Conservation (phyloP, 805 yeast species). For the Candida odintsovae region DNA sequence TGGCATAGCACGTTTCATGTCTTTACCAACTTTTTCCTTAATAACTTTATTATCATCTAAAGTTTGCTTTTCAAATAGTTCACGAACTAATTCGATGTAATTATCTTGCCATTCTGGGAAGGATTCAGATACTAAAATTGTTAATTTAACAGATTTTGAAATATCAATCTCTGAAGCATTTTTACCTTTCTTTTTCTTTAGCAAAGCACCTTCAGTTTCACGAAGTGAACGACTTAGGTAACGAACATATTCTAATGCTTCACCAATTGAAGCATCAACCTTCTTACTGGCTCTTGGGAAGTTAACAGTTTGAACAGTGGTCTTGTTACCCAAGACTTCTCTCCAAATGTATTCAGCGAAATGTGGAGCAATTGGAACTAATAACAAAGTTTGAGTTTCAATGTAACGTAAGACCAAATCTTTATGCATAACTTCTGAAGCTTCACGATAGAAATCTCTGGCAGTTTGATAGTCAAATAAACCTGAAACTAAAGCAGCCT, state of each 20-base stretch:
- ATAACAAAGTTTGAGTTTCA: conserved; percentile 75
- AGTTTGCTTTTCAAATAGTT: conserved; percentile 58
- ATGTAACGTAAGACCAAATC: conserved; percentile 79
- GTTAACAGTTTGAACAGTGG: conserved; percentile 62
- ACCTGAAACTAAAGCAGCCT: conserved; percentile 85
- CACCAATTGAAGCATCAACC: conserved; percentile 52
- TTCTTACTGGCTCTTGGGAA: conserved; percentile 80
- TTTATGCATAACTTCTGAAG: conserved; percentile 64
- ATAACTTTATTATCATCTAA: conserved; percentile 61
- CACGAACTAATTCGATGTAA: conserved; percentile 75
- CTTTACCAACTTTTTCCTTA: conserved; percentile 69
- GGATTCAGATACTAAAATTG: conserved; percentile 69
- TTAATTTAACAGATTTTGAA: conserved; percentile 64
- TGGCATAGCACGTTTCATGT: conserved; percentile 98
- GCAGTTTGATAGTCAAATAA: conserved; percentile 92
- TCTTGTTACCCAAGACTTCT: conserved; percentile 64
- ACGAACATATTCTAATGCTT: conserved; percentile 77
- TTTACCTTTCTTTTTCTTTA: conserved; percentile 84
- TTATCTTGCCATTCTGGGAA: conserved; percentile 91
- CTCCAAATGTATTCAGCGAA: conserved; percentile 86
- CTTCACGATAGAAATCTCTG: conserved; percentile 94
- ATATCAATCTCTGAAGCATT: conserved; percentile 64
- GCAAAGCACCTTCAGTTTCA: conserved; percentile 83
- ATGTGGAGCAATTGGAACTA: conserved; percentile 95
- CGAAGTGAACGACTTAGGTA: conserved; percentile 76